These are phyloP conservation scores for Cladophialophora carrionii DNA, from an alignment of 2,329 filamentous ascomycete species.

Conservation along the genomic window DNA sequence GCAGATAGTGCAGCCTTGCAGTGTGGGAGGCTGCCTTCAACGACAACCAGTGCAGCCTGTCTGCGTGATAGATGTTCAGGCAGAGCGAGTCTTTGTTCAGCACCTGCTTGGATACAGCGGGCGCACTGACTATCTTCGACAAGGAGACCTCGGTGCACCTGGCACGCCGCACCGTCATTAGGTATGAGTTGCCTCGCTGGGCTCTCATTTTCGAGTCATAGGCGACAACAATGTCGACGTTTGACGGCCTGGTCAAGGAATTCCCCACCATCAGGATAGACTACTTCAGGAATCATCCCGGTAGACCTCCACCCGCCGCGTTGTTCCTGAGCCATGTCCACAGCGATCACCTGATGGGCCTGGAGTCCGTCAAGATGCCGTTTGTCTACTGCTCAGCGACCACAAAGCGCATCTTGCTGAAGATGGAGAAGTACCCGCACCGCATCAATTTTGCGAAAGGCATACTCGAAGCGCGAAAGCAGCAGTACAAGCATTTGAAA, in stretches of 20 bases:
- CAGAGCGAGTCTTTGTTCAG: background rate
- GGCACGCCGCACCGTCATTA: background rate
- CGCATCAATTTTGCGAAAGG: constrained; percentile 80
- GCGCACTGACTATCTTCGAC: background rate
- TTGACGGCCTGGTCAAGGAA: constrained; percentile 71
- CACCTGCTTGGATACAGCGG: background rate
- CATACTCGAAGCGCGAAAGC: constrained; percentile 72
- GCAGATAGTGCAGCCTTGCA: constrained; percentile 22
- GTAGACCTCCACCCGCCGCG: constrained; percentile 67
- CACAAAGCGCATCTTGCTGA: constrained; percentile 76
- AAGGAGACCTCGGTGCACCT: background rate
- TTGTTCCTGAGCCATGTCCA: constrained; percentile 93
- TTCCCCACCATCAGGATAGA: constrained; percentile 84
- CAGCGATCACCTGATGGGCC: constrained; percentile 81
- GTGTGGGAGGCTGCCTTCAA: background rate
- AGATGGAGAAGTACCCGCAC: constrained; percentile 76
- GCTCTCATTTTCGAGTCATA: background rate
- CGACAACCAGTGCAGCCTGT: background rate
- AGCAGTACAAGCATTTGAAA: constrained; percentile 75
- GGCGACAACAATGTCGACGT: constrained; percentile 69
- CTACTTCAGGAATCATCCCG: constrained; percentile 68
- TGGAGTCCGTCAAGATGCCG: constrained; percentile 74
- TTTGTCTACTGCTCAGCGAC: constrained; percentile 91
- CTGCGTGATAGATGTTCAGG: background rate
- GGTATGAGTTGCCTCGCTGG: background rate